Evolutionary conservation across 768 basidiomycete genomes (phyloP).

Genomic region (Leccinum uliginosum): DNA sequence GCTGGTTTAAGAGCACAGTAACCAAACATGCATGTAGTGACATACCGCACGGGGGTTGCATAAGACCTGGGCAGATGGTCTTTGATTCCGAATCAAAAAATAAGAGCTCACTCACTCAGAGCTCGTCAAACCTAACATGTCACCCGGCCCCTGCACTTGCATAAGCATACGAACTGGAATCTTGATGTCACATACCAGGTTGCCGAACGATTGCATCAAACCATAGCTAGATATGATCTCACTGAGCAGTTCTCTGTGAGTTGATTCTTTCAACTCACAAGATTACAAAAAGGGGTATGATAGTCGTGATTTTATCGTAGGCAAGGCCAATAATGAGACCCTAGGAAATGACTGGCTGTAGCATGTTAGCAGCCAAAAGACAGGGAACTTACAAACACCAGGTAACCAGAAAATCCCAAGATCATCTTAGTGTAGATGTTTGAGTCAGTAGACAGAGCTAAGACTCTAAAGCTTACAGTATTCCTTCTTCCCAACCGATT

Average conservation of each 20-base stretch:
- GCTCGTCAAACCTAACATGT: conserved; percentile 64
- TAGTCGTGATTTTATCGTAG: conserved; percentile 59
- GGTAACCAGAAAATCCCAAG: conserved; percentile 63
- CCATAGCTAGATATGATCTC: conserved; percentile 46
- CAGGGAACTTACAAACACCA: conserved; percentile 47
- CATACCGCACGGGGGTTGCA: conserved; percentile 58
- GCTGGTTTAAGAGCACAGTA: not conserved
- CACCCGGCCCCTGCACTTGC: conserved; percentile 55
- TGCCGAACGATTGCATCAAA: conserved; percentile 70
- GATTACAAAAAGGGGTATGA: conserved; percentile 62
- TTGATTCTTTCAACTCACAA: conserved; percentile 40
- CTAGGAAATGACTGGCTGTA: not conserved
- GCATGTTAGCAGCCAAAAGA: not conserved
- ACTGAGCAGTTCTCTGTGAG: conserved; percentile 1
- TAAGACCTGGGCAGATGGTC: conserved; percentile 41
- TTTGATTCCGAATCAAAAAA: conserved; percentile 1
- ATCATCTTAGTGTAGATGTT: conserved; percentile 44
- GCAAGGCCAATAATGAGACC: conserved; percentile 56
- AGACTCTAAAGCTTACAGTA: conserved; percentile 35
- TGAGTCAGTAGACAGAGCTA: conserved; percentile 3
- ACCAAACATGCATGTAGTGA: not conserved
- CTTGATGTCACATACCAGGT: conserved; percentile 39
- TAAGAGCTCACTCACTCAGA: conserved; percentile 46
- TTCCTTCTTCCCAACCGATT: conserved; percentile 55
- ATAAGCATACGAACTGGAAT: conserved; percentile 8